Evolutionary conservation across 495 filamentous ascomycete species (phyloP), one percentile per base, ranked within the genome.

Genomic region (Aspergillus sclerotiicarbonarius): DNA sequence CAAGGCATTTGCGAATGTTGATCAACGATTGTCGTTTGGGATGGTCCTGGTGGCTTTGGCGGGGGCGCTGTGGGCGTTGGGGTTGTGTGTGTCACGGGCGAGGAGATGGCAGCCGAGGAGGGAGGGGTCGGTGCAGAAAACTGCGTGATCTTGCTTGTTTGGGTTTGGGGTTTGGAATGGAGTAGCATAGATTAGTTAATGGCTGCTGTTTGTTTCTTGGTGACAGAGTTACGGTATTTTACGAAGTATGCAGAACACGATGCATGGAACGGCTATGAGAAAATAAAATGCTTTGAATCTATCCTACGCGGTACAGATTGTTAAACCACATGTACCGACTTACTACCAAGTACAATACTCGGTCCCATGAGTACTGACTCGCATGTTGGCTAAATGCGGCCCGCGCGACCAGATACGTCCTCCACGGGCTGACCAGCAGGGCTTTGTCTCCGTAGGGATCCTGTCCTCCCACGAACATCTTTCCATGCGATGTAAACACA

Each of bases 261-360:
- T 25, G 5, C 25, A 25, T 25, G 25, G 25, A 5, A 25, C 5
- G 5, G 25, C 5, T 25, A 25, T 25, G 25, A 25, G 25, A 25
- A 25, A 25, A 1, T n/a, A 41, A 25, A 5, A 25, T 25, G 25
- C 25, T 25, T n/a, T 15, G 10, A 41, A n/a, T n/a, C n/a, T n/a
- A 41, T 15, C 7, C 37, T 16, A 50, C 4, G 9, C 47, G 47
- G 8, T 39, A 33, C 35, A 60, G 18, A 44, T 60, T 47, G 37
- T 60, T 60, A 21, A 33, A 51, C 58, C 58, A 60, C 58, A 60
- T 54, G 37, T 60, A 60, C 29, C 52, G 52, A 51, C 47, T 60
- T n/a, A 60, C 16, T 10, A 60, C 20, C 16, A 60, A n/a, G 33
- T 60, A 60, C 15, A 60, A 37, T 20, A 31, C 45, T 12, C 58